phyloP scores from a whole-genome alignment of 768 basidiomycete genomes.

The Tulasnella sp. region DNA sequence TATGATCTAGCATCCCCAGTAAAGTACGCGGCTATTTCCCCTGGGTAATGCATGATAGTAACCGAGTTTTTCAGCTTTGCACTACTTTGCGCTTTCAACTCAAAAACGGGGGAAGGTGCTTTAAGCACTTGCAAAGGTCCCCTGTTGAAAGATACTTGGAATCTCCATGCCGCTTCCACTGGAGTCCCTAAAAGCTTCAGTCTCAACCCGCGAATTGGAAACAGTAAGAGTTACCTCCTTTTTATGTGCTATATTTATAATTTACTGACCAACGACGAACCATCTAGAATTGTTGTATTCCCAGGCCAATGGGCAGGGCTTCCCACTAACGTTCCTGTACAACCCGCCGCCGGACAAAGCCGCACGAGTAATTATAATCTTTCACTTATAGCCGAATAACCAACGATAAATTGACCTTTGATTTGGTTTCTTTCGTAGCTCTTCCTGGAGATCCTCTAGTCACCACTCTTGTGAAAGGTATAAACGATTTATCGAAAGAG shows the following conservation, averaged over 20 bases:
- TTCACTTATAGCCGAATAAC: too few relatives aligned
- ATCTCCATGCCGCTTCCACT: neutral
- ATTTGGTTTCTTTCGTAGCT: neutral
- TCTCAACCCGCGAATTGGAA: neutral
- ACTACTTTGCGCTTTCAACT: neutral
- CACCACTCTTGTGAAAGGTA: neutral
- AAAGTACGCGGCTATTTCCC: neutral
- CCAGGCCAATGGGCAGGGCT: neutral
- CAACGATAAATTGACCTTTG: too few relatives aligned
- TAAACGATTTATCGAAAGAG: neutral
- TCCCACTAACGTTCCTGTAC: neutral
- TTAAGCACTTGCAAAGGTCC: neutral
- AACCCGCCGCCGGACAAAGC: neutral
- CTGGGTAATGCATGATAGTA: neutral
- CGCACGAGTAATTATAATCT: neutral
- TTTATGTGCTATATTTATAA: neutral
- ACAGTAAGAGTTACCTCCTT: neutral
- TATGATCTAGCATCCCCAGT: neutral
- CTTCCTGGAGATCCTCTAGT: neutral
- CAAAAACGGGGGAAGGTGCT: neutral
- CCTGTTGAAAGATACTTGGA: neutral
- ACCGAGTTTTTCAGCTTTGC: neutral
- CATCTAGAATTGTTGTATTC: neutral
- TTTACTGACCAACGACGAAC: neutral
- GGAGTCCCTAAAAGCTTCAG: neutral